A percentile compares a stretch with the other conserved stretches of the same genome.
Conservation (phyloP, 108 stramenopile species). For the Seminavis robusta region DNA sequence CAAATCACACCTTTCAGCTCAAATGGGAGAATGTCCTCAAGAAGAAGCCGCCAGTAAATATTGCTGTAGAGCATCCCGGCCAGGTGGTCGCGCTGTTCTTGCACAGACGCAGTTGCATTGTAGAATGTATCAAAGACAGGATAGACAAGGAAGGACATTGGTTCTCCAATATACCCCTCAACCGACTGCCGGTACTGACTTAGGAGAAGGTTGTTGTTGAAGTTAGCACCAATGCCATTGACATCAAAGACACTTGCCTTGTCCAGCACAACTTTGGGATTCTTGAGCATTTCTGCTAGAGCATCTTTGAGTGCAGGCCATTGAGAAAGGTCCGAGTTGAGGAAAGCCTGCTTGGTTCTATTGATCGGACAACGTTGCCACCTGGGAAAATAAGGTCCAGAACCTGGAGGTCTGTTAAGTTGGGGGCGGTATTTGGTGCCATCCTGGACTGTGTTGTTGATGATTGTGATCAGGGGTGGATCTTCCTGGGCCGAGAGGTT, state of each 20-base stretch:
- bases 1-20: constrained; percentile 43
- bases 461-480: too few relatives aligned
- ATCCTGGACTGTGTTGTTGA: too few relatives aligned
- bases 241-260: not conserved
- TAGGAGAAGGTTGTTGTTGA: too few relatives aligned
- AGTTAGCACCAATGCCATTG: too few relatives aligned
- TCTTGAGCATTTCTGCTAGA: not conserved
- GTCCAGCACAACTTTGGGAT: not conserved
- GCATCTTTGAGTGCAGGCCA: not conserved
- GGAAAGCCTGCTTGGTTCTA: not conserved
- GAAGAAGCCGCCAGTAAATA: constrained; percentile 38
- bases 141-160: not conserved
- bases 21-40: constrained; percentile 31
- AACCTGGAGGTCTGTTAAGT: not conserved
- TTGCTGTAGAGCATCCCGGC: constrained; percentile 10
- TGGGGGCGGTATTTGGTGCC: too few relatives aligned
- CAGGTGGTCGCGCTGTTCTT: not conserved
- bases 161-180: not conserved
- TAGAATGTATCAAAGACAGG: constrained; percentile 6
- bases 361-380: not conserved
- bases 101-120: not conserved
- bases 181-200: not conserved
- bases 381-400: not conserved
- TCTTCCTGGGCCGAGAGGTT: too few relatives aligned
- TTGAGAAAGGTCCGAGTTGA: not conserved